Evolutionary conservation across 2,329 filamentous ascomycete genomes (phyloP).

Genomic region (Alternaria triticimaculans): DNA sequence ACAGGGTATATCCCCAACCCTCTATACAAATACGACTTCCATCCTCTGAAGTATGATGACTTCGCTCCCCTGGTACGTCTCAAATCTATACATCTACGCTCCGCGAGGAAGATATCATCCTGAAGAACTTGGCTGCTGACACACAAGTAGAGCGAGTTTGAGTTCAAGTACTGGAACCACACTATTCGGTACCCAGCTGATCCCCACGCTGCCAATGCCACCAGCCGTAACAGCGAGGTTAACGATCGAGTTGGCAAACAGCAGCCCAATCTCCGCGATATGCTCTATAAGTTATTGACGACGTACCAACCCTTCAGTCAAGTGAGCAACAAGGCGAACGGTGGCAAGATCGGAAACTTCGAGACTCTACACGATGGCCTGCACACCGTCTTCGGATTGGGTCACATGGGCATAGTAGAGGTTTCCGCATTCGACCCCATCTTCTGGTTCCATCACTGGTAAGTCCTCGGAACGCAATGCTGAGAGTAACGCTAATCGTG

Average conservation of each 20-base stretch:
- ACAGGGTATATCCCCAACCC: conserved; percentile 34
- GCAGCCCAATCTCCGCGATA: conserved; percentile 40
- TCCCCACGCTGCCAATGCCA: conserved; percentile 30
- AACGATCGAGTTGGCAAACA: conserved; percentile 33
- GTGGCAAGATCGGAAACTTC: conserved; percentile 41
- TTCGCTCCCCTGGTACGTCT: conserved; percentile 35
- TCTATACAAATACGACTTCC: conserved; percentile 38
- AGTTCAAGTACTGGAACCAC: conserved; percentile 44
- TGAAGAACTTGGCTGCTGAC: not conserved
- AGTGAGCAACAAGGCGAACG: conserved; percentile 42
- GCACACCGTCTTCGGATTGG: conserved; percentile 48
- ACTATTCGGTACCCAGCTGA: conserved; percentile 38
- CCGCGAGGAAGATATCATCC: not conserved
- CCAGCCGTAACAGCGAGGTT: conserved; percentile 37
- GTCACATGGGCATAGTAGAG: conserved; percentile 49
- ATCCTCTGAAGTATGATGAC: conserved; percentile 37
- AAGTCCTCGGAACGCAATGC: not conserved
- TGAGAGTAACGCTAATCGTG: conserved; percentile 1
- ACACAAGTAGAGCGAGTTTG: conserved; percentile 30
- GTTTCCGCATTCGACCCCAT: conserved; percentile 42
- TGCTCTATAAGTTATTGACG: conserved; percentile 43
- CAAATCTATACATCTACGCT: not conserved
- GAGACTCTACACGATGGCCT: conserved; percentile 42
- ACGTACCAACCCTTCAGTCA: conserved; percentile 41
- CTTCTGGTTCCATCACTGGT: conserved; percentile 45